Base-by-base conservation (phyloP, 106 monocot genomes). In the Agapanthus africanus region DNA sequence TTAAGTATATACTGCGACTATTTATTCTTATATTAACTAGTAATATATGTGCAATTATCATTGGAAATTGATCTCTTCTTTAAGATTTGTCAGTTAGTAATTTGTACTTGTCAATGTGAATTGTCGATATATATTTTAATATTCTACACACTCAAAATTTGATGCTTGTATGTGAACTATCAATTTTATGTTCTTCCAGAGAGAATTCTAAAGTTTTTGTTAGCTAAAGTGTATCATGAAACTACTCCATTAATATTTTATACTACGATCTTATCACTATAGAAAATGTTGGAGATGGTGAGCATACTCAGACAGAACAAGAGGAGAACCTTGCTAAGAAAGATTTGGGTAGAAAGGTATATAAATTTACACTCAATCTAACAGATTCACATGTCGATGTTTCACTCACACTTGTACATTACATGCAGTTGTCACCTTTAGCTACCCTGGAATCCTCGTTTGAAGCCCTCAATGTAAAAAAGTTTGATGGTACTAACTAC, bases 381-480 rank as follows among this genome's bases (percentile, higher is more conserved):
- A 40, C 47, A 23, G 16, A 37, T 54, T 70, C 33, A 50, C 38
- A 68, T 50, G 11, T 50, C 18, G 39, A 36, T 31, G 1, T 74
- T 33, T 56, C 32, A 3, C 19, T 35, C 19, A 31, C 11, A 27
- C 21, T 18, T 10, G 25, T 71, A 66, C n/a, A 30, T 27, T 76
- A n/a, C 42, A 84, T 83, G 76, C 84, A 97, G 97, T 32, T 89
- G 35, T 99, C 99, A 49, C 99, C 93, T 49, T 73, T 81, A 62
- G 86, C 90, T 25, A 99, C 99, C 16, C 50, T 99, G 72, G 92
- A 90, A 59, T 79, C 99, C 60, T 92, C 97, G 40, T 93, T 87
- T 72, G 99, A 99, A 23, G 79, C 87, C 26, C 85, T 99, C 37
- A 99, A 99, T 82, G 84, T 99, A 4, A 99, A 93, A 77, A 99